These are phyloP conservation scores for Phlebiopsis gigantea DNA, from an alignment of 768 basidiomycete species.

Conservation along the genomic window DNA sequence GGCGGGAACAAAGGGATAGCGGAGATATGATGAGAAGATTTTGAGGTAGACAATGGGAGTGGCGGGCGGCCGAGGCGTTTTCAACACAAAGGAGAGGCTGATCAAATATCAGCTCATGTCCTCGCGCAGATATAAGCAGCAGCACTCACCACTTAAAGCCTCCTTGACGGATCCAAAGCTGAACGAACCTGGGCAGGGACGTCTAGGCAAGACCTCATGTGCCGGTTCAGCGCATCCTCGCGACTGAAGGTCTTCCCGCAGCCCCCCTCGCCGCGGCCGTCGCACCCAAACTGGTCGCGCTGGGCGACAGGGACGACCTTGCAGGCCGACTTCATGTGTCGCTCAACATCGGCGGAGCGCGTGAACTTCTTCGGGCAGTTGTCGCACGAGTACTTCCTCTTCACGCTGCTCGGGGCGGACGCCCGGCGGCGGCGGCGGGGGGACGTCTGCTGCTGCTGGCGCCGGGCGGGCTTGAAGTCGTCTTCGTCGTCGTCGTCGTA, in stretches of 20 bases:
- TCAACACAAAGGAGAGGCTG: not conserved
- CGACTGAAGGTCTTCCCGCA: slow-evolving; percentile 8
- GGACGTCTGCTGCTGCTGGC: too few relatives aligned
- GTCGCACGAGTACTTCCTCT: not conserved
- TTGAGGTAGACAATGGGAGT: too few relatives aligned
- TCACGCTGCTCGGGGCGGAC: not conserved
- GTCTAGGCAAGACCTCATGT: not conserved
- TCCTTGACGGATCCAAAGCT: not conserved
- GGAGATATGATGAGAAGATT: too few relatives aligned
- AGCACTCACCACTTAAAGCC: too few relatives aligned
- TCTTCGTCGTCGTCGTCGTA: slow-evolving; percentile 5
- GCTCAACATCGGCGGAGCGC: not conserved
- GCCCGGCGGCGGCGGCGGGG: too few relatives aligned
- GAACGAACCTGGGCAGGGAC: not conserved
- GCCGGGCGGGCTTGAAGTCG: slow-evolving; percentile 1
- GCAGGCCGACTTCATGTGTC: slow-evolving; percentile 11
- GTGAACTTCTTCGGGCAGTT: not conserved
- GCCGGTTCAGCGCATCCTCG: slow-evolving; percentile 10
- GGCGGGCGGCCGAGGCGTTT: not conserved
- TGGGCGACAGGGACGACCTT: not conserved
- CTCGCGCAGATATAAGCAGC: too few relatives aligned
- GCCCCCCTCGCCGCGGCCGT: not conserved
- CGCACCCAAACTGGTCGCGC: not conserved
- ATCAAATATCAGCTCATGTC: not conserved
- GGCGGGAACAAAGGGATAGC: too few relatives aligned